Base-by-base conservation (phyloP, 305 asterid species). In the Stenogyne calaminthoides region DNA sequence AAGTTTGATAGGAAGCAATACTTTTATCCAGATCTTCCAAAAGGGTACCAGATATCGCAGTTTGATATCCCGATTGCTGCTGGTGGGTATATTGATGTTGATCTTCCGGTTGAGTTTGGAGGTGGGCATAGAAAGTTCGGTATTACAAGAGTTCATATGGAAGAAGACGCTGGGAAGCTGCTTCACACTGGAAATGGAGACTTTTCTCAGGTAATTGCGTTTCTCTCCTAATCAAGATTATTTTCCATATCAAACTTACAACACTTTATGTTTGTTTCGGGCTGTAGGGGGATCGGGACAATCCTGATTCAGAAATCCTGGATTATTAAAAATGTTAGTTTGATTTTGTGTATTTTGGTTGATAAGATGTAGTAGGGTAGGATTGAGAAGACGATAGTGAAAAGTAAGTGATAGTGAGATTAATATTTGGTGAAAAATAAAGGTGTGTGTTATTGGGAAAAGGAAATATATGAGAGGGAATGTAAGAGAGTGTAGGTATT, bases 31-130 rank as follows among this genome's bases (percentile, higher is more conserved):
- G 98, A 95, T 71, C 97, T 95, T 70, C 99, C 99, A 9, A 95
- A 95, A 83, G 98, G 98, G 74, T 95, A 95, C 78, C 99, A 91
- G 86, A 95, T 95, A 57, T 95, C 99, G 11, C 99, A 95, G 79
- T 95, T 92, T 82, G 97, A 95, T 75, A 74, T 91, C 64, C 99
- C 99, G 6, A 91, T 95, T 77, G 97, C 97, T 3, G 72, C 73
- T 44, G 86, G 88, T 14, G 99, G 97, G 79, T 91, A 71, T 78
- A 49, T 92, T 60, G 98, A 95, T 80, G 89, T 95, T 72, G 99
- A 92, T 83, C 90, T 95, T 78, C 96, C 99, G 2, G 78, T 95
- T 64, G 99, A 95, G 83, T 88, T 84, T 73, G 98, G 99, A 65
- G 98, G 98, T 9, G 99, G 99, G 52, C 99, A 92, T 76, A 89